These are phyloP conservation scores for Psilocybe sp. DNA, from an alignment of 768 basidiomycete species.

Conservation along the genomic window DNA sequence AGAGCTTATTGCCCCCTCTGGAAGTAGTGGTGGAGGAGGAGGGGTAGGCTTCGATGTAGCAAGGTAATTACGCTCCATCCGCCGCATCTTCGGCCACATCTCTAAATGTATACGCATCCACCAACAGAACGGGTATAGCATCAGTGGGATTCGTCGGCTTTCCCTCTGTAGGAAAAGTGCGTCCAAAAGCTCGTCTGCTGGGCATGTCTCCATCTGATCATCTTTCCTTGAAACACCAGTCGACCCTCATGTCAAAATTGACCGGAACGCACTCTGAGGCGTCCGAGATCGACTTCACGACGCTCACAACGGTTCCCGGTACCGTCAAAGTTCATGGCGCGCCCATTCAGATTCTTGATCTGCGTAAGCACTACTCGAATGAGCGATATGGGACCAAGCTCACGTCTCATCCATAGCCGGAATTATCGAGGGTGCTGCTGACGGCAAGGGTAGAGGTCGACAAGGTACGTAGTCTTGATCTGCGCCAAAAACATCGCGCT, in stretches of 20 bases:
- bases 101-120: not conserved
- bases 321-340: slow-evolving; percentile 94
- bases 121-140: slow-evolving; percentile 83
- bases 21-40: slow-evolving; percentile 82
- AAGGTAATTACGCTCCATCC: slow-evolving; percentile 28
- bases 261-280: slow-evolving; percentile 97
- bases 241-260: slow-evolving; percentile 91
- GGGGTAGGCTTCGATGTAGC: slow-evolving; percentile 98
- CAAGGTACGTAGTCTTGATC: slow-evolving; percentile 56
- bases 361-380: slow-evolving; percentile 53
- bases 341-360: slow-evolving; percentile 91
- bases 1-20: slow-evolving; percentile 81
- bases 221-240: slow-evolving; percentile 39
- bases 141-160: slow-evolving; percentile 93
- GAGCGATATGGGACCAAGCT: not conserved
- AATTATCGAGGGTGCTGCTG: slow-evolving; percentile 97
- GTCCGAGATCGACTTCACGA: slow-evolving; percentile 96
- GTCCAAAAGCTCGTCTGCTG: not conserved
- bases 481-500: not conserved
- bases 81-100: slow-evolving; percentile 1
- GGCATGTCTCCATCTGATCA: slow-evolving; percentile 3
- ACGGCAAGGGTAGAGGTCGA: slow-evolving; percentile 93
- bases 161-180: slow-evolving; percentile 92
- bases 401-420: slow-evolving; percentile 53
- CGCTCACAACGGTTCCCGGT: slow-evolving; percentile 92